Evolutionary conservation across 192 early-diverging fungal genomes (phyloP).

Genomic region (Coemansia sp.): DNA sequence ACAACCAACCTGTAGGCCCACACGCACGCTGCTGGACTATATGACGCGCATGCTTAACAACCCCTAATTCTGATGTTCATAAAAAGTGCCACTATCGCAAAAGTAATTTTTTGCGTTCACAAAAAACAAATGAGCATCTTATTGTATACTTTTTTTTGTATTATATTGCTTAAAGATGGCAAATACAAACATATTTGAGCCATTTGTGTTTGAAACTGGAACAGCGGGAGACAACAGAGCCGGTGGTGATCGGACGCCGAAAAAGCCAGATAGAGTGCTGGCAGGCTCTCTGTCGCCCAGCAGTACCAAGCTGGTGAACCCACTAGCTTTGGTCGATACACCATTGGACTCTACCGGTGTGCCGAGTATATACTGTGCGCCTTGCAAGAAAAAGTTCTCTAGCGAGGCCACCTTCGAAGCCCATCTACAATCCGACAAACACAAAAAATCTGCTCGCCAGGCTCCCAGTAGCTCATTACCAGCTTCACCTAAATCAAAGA

Average conservation of each 20-base stretch:
- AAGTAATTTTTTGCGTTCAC: not conserved
- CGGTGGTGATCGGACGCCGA: not conserved
- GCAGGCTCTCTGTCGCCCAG: conserved; percentile 26
- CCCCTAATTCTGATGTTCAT: not conserved
- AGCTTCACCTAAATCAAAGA: not conserved
- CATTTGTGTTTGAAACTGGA: not conserved
- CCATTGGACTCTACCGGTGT: not conserved
- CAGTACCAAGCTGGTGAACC: conserved; percentile 31
- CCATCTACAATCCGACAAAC: conserved; percentile 36
- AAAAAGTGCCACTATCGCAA: not conserved
- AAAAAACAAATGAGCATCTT: not conserved
- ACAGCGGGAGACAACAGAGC: not conserved
- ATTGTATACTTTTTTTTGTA: conserved; percentile 3
- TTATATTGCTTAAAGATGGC: not conserved
- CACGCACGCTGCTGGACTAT: conserved; percentile 24
- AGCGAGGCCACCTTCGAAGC: conserved; percentile 22
- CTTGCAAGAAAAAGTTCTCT: conserved; percentile 36
- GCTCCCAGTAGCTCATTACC: not conserved
- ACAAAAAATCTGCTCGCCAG: conserved; percentile 19
- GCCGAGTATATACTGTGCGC: conserved; percentile 11
- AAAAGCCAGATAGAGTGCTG: conserved; percentile 1
- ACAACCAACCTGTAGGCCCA: conserved; percentile 3
- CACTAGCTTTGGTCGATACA: conserved; percentile 1
- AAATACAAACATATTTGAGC: conserved; percentile 6
- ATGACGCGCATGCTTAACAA: not conserved